These are phyloP conservation scores for Acarospora socialis DNA, from an alignment of 2,329 filamentous ascomycete genomes.

Conservation along the genomic window DNA sequence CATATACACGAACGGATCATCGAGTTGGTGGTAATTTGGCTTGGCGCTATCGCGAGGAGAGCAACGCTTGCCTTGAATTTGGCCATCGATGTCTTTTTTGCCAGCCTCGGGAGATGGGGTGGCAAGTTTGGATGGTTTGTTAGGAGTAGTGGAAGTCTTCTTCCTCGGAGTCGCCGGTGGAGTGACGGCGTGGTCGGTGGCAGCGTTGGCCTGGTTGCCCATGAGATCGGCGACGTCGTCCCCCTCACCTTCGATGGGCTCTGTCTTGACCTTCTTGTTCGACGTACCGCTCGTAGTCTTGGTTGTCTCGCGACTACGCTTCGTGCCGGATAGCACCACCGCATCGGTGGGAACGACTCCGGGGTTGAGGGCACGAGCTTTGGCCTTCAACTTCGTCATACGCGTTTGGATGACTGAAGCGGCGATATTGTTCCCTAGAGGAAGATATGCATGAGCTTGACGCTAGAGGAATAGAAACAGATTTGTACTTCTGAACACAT, in stretches of 20 bases:
- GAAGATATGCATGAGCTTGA: no score
- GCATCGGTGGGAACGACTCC: no score
- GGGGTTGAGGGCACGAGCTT: no score
- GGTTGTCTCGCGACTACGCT: no score
- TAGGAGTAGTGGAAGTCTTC: not conserved
- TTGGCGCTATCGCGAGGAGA: conserved; percentile 5
- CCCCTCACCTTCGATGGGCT: not conserved
- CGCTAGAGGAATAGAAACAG: no score
- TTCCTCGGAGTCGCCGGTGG: not conserved
- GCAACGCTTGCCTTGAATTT: conserved; percentile 1
- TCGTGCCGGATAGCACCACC: no score
- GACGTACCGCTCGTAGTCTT: no score
- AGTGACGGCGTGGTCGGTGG: not conserved
- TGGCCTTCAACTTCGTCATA: not conserved
- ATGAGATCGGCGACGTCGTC: not conserved
- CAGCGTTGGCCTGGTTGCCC: not conserved
- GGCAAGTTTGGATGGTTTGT: not conserved
- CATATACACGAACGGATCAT: conserved; percentile 2
- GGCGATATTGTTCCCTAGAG: not conserved
- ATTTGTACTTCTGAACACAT: no score
- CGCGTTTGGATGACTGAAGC: conserved; percentile 1
- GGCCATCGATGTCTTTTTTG: not conserved
- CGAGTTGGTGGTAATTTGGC: conserved; percentile 2
- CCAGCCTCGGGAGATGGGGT: not conserved
- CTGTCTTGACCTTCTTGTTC: not conserved